Percentiles rank a stretch among this genome's conserved stretches.
Conservation (phyloP, 345 rosid species). For the Camelina sativa region DNA sequence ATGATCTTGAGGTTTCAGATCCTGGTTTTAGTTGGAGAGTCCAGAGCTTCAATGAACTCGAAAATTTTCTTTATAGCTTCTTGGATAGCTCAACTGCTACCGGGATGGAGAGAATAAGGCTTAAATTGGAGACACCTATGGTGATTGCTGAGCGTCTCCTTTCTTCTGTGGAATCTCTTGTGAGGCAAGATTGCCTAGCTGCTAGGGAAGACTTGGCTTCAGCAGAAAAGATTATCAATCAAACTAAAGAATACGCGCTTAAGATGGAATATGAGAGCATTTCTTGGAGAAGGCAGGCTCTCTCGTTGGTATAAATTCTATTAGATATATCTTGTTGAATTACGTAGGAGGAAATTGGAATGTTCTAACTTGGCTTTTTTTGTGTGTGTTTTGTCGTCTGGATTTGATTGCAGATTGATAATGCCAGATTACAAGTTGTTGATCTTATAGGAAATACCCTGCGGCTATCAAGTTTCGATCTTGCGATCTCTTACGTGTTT, state of each 20-base stretch:
- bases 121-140: conserved; percentile 92
- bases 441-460: conserved; percentile 78
- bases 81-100: conserved; percentile 76
- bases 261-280: conserved; percentile 87
- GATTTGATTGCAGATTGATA: conserved; percentile 63
- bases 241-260: conserved; percentile 54
- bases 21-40: conserved; percentile 58
- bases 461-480: conserved; percentile 78
- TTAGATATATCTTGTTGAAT: conserved; percentile 27
- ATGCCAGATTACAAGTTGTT: conserved; percentile 67
- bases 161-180: conserved; percentile 67
- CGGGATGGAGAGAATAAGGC: conserved; percentile 88
- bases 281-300: conserved; percentile 70
- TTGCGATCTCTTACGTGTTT: conserved; percentile 62
- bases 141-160: conserved; percentile 79
- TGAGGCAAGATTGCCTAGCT: conserved; percentile 58
- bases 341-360: conserved; percentile 24
- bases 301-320: conserved; percentile 62
- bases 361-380: conserved; percentile 22
- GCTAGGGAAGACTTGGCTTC: conserved; percentile 70
- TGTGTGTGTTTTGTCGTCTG: conserved; percentile 35
- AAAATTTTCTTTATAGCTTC: conserved; percentile 75
- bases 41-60: conserved; percentile 65
- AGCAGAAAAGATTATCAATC: conserved; percentile 57
- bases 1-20: conserved; percentile 44